These are phyloP conservation scores for Chrysoporthe deuterocubensis DNA, from an alignment of 2,329 filamentous ascomycete genomes.

Conservation along the genomic window DNA sequence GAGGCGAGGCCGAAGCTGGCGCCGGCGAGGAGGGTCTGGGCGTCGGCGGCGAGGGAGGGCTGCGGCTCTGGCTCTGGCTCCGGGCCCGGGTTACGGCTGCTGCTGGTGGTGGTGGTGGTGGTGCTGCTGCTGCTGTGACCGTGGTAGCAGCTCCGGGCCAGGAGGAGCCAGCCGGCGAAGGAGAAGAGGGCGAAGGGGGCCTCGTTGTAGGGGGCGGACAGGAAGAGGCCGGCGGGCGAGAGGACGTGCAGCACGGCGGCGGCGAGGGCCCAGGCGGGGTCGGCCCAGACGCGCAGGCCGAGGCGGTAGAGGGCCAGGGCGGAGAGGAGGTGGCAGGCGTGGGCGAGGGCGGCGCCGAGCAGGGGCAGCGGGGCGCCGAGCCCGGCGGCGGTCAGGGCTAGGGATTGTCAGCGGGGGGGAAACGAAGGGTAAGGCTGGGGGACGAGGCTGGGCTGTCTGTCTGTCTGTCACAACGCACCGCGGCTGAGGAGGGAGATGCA, in stretches of 20 bases:
- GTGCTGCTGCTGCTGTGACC: no score
- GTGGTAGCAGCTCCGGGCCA: constrained; percentile 55
- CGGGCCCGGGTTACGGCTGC: constrained; percentile 23
- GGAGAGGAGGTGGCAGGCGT: constrained; percentile 76
- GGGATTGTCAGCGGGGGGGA: background rate
- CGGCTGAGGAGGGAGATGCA: constrained; percentile 42
- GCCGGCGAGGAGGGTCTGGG: constrained; percentile 65
- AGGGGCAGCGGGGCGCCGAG: constrained; percentile 44
- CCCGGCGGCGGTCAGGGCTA: constrained; percentile 10
- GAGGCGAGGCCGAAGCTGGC: constrained; percentile 73
- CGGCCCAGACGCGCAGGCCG: constrained; percentile 57
- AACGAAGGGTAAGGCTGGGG: no score
- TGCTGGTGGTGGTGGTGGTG: no score
- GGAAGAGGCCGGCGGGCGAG: constrained; percentile 86
- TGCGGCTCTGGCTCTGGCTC: constrained; percentile 18
- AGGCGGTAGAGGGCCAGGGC: constrained; percentile 73
- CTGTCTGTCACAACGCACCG: constrained; percentile 20
- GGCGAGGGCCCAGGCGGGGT: constrained; percentile 64
- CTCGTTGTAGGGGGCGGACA: constrained; percentile 86
- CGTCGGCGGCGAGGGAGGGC: constrained; percentile 44
- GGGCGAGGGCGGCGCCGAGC: constrained; percentile 69
- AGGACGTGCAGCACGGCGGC: constrained; percentile 78
- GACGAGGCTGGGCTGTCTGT: constrained; percentile 9
- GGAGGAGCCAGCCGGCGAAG: constrained; percentile 73
- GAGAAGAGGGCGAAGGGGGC: constrained; percentile 77